Base-by-base conservation (phyloP, 306 rosid genomes). In the Casuarina equisetifolia region DNA sequence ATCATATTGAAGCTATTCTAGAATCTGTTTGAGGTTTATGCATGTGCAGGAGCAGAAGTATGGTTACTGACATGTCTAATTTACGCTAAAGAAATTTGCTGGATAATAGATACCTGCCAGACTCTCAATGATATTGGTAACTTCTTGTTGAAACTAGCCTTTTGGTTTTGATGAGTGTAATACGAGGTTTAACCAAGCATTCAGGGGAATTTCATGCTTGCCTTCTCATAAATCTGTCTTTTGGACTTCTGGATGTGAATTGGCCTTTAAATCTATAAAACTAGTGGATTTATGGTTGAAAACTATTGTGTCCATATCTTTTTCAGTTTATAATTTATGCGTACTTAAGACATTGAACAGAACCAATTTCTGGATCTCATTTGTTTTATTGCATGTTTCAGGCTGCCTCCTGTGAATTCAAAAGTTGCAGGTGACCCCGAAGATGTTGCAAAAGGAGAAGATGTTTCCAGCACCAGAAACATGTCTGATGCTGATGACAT, bases 401-500 rank as follows among this genome's bases (percentile, higher is more conserved):
- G 97, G 90, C 70, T 75, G 80, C 81, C 85, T 76, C 79, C 81
- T 74, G 73, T 42, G 72, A 89, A 76, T 64, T 50, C 79, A 44
- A 48, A 38, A 52, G 70, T 25, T 46, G 82, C 76, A 64, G 85
- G 80, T 62, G 76, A 70, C 61, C 76, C 63, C 3, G 79, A 74
- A 74, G 83, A 64, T 19, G 40, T 3, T 17, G 19, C 15, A 16
- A 64, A 70, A 76, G 46, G 69, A 15, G 68, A 63, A 58, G 88
- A 73, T 79, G 78, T 73, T 80, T 79, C 87, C 53, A 39, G 80
- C 71, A 76, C 80, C 73, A 81, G 81, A 70, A 75, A 67, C 62
- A 78, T 74, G 79, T 76, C 94, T 50, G 85, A 81, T 74, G 81
- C 75, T 15, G 83, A 87, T 72, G 91, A 87, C 39, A 83, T 78